Evolutionary conservation across 1,284 basidiomycete species (phyloP).

Genomic region (Moniliella sp.): DNA sequence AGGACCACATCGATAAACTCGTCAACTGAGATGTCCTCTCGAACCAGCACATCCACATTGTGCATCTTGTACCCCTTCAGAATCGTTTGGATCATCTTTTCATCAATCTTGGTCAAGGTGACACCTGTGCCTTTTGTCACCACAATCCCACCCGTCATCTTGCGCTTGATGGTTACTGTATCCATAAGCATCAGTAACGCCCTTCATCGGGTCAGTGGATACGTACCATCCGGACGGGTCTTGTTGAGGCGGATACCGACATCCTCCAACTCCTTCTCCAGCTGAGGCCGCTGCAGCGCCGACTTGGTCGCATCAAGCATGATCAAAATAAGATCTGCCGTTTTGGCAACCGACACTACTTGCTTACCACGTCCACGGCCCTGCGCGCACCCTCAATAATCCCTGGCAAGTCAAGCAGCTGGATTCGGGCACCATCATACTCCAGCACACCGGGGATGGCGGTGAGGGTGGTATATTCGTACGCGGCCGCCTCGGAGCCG

Average conservation of each 20-base stretch:
- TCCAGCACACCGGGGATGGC: constrained; percentile 15
- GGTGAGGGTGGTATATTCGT: constrained; percentile 84
- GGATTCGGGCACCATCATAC: constrained; percentile 37
- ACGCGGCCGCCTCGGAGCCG: constrained; percentile 64
- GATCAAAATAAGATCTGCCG: constrained; percentile 68
- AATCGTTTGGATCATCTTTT: constrained; percentile 77
- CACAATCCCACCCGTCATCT: constrained; percentile 56
- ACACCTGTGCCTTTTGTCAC: constrained; percentile 43
- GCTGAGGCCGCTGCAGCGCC: constrained; percentile 62
- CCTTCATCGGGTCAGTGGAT: not conserved
- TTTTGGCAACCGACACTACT: constrained; percentile 61
- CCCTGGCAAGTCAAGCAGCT: constrained; percentile 63
- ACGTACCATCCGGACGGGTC: constrained; percentile 53
- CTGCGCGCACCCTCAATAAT: constrained; percentile 73
- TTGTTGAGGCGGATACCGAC: constrained; percentile 89
- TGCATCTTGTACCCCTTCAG: constrained; percentile 39
- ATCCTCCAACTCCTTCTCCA: constrained; percentile 81
- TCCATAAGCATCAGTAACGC: not conserved
- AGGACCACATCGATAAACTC: constrained; percentile 93
- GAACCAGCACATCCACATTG: constrained; percentile 23
- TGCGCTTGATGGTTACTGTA: constrained; percentile 43
- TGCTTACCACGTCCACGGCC: constrained; percentile 81
- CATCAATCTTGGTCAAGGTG: constrained; percentile 79
- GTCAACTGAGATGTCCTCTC: constrained; percentile 54
- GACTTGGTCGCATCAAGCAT: constrained; percentile 95